Evolutionary conservation across 371 early-diverging fungal species (phyloP), one percentile per base, ranked within the genome.

Genomic region (Lichtheimia ramosa): DNA sequence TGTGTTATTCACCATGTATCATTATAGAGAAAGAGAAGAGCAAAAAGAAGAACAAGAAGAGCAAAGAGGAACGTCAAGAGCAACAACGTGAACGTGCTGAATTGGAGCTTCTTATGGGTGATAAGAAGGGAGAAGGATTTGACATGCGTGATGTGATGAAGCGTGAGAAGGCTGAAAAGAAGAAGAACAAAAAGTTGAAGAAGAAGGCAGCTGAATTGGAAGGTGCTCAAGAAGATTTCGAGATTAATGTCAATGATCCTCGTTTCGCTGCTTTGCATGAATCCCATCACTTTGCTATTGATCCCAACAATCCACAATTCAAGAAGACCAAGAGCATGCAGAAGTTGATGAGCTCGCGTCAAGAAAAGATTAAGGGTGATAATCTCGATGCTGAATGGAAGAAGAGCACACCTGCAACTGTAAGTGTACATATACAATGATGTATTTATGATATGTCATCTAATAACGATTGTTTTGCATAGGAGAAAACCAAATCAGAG

Each of bases 221-320:
- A 46, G 66, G 75, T 16, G 72, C 77, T 18, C 84, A 82, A 56
- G 88, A 95, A 48, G 89, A 90, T 59, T 96, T 97, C 65, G 85
- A 91, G 62, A 84, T 97, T 42, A 79, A 97, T 60, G 84, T 89
- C 3, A 67, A 64, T 18, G 98, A 97, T 77, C 86, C 91, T 59
- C 90, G 98, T 65, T 98, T 98, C 70, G 68, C 80, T 18, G 89
- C 92, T 1, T 56, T 96, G 66, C 83, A 86, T 56, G 90, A 92
- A 20, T 89, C 89, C 6, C 90, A 92, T 68, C 89, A 92, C 62
- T 97, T 94, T 73, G 95, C 96, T 18, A 91, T 98, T 51, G 98
- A 98, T 65, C 96, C 97, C 15, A 95, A 94, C 55, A 94, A 92
- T 69, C 94, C 97, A 56, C 86, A 90, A 59, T 97, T 93, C 82